phyloP scores from a whole-genome alignment of 225 moss, liverwort and hornwort species.

The Sphagnum tenellum region DNA sequence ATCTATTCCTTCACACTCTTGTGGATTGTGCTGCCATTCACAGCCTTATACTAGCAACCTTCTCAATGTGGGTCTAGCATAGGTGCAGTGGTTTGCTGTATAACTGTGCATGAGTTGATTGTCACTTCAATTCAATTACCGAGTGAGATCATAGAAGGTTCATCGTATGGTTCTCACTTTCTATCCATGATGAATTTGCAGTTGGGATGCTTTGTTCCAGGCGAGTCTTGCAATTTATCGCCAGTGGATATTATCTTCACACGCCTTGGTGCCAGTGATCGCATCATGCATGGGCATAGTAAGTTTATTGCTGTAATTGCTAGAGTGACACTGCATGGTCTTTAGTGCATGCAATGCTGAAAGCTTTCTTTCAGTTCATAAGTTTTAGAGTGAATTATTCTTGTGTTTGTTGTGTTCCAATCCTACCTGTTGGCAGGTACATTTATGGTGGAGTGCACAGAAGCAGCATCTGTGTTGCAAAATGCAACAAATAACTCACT shows the following conservation, averaged over 20 bases:
- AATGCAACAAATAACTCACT: constrained; percentile 81
- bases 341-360: too few species aligned
- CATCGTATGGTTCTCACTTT: not conserved
- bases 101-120: too few species aligned
- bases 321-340: not conserved
- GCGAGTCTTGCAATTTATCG: constrained; percentile 56
- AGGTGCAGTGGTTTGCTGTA: too few species aligned
- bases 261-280: constrained; percentile 85
- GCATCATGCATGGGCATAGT: constrained; percentile 87
- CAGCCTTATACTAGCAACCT: too few species aligned
- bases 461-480: constrained; percentile 76
- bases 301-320: constrained; percentile 14
- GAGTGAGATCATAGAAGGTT: too few species aligned
- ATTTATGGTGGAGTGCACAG: constrained; percentile 90
- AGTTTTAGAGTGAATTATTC: too few species aligned
- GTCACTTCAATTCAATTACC: too few species aligned
- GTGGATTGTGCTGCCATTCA: too few species aligned
- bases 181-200: constrained; percentile 22
- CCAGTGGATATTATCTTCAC: constrained; percentile 91
- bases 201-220: constrained; percentile 83
- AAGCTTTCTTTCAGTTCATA: too few species aligned
- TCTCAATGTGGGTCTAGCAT: too few species aligned
- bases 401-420: not conserved
- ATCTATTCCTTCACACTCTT: not conserved
- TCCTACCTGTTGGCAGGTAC: constrained; percentile 46